phyloP scores from a whole-genome alignment of 306 rosid genomes.

The Cucumis sativus region DNA sequence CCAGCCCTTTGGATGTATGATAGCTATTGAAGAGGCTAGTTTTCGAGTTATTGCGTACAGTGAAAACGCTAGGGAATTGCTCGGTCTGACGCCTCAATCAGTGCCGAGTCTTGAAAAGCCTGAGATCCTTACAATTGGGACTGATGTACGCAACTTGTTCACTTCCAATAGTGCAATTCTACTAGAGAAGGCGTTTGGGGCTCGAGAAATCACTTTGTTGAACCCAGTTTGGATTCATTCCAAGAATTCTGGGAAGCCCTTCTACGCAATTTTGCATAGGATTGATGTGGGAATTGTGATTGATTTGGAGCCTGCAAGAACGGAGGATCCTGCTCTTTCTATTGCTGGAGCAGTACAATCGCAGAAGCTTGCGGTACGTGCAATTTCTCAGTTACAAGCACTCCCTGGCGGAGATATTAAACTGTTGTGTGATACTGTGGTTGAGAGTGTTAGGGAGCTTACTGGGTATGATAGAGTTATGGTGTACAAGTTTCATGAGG shows the following conservation, averaged over 20 bases:
- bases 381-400: constrained; percentile 72
- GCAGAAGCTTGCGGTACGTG: constrained; percentile 88
- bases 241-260: constrained; percentile 59
- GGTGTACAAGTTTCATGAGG: constrained; percentile 97
- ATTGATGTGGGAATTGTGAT: constrained; percentile 80
- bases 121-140: constrained; percentile 32
- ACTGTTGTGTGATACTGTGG: constrained; percentile 67
- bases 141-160: constrained; percentile 59
- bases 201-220: constrained; percentile 71
- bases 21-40: constrained; percentile 50
- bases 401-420: constrained; percentile 85
- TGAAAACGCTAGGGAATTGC: constrained; percentile 74
- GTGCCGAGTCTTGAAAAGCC: constrained; percentile 48
- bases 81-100: constrained; percentile 59
- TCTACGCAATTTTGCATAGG: constrained; percentile 81
- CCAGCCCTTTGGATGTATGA: constrained; percentile 82
- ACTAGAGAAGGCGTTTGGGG: constrained; percentile 67
- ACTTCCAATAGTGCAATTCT: constrained; percentile 30
- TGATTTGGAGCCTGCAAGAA: constrained; percentile 81
- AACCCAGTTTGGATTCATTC: constrained; percentile 95
- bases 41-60: constrained; percentile 48
- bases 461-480: constrained; percentile 87
- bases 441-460: constrained; percentile 66
- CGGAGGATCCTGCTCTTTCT: constrained; percentile 88
- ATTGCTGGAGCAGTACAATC: constrained; percentile 97